phyloP scores from a whole-genome alignment of 164 flowering plant genomes.

The Stephania japonica region DNA sequence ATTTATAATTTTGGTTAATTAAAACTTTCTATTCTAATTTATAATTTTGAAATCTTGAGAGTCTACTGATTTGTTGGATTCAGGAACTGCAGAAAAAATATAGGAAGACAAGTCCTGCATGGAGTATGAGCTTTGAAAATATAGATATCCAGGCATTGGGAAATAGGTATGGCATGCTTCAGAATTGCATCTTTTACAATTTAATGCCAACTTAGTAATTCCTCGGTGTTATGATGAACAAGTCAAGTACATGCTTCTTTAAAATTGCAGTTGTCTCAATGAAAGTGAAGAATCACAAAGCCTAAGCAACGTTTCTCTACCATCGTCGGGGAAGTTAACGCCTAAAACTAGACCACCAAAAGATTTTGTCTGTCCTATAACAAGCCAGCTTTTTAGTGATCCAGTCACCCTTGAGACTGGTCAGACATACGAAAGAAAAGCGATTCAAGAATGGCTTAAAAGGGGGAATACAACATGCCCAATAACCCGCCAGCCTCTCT shows the following conservation, averaged over 20 bases:
- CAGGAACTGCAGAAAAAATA: conserved; percentile 30
- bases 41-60: not conserved
- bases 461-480: conserved; percentile 77
- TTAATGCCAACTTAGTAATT: not conserved
- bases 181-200: not conserved
- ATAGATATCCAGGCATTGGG: conserved; percentile 19
- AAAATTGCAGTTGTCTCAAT: conserved; percentile 31
- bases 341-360: conserved; percentile 55
- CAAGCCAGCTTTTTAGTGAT: conserved; percentile 59
- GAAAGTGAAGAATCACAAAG: conserved; percentile 47
- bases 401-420: conserved; percentile 90
- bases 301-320: conserved; percentile 36
- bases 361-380: conserved; percentile 78
- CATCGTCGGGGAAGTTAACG: conserved; percentile 40
- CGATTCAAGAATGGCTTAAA: conserved; percentile 77
- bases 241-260: not conserved
- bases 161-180: conserved; percentile 29
- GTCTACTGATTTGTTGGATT: conserved; percentile 9
- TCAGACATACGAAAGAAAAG: conserved; percentile 76
- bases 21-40: not conserved
- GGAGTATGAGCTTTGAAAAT: conserved; percentile 26
- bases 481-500: conserved; percentile 63
- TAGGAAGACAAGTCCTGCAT: conserved; percentile 18
- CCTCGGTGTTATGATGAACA: not conserved
- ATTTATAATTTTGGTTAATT: not conserved